Percentiles rank a stretch among this genome's conserved stretches.
These are phyloP conservation scores for Tricholoma bakamatsutake DNA, from an alignment of 768 basidiomycete genomes.

Conservation along the genomic window DNA sequence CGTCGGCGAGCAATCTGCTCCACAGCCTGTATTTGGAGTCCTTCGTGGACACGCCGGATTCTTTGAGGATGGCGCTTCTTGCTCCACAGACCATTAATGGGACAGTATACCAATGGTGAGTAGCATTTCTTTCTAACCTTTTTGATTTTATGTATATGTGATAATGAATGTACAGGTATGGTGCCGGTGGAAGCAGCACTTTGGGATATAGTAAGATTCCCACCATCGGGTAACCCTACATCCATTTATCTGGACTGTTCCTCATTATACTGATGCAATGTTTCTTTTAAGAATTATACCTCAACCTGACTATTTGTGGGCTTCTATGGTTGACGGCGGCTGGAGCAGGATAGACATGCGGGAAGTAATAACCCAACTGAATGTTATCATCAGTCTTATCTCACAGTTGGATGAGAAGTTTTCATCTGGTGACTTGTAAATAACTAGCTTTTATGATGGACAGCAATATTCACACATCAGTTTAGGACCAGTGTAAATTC, in stretches of 20 bases:
- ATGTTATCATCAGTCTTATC: conserved; percentile 21
- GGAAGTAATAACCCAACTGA: conserved; percentile 22
- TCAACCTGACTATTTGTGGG: conserved; percentile 28
- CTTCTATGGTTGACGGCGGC: conserved; percentile 23
- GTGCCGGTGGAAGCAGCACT: conserved; percentile 24
- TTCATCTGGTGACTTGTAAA: neutral
- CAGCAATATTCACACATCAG: too few relatives aligned
- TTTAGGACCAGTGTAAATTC: too few relatives aligned
- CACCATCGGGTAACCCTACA: conserved; percentile 20
- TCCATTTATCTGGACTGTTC: neutral
- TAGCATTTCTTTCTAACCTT: neutral
- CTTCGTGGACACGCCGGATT: conserved; percentile 20
- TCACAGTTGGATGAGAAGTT: conserved; percentile 18
- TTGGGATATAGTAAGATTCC: conserved; percentile 22
- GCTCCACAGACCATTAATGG: conserved; percentile 21
- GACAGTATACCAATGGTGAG: conserved; percentile 15
- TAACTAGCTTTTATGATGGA: too few relatives aligned
- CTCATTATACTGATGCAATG: neutral
- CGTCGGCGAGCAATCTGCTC: conserved; percentile 15
- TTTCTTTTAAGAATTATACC: conserved; percentile 20
- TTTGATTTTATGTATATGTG: neutral
- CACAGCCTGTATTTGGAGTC: conserved; percentile 22
- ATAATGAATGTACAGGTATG: conserved; percentile 14
- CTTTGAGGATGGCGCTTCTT: conserved; percentile 24
- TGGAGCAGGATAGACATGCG: conserved; percentile 23